phyloP scores from a whole-genome alignment of 2,329 filamentous ascomycete genomes.

The Amylocarpus encephaloides region DNA sequence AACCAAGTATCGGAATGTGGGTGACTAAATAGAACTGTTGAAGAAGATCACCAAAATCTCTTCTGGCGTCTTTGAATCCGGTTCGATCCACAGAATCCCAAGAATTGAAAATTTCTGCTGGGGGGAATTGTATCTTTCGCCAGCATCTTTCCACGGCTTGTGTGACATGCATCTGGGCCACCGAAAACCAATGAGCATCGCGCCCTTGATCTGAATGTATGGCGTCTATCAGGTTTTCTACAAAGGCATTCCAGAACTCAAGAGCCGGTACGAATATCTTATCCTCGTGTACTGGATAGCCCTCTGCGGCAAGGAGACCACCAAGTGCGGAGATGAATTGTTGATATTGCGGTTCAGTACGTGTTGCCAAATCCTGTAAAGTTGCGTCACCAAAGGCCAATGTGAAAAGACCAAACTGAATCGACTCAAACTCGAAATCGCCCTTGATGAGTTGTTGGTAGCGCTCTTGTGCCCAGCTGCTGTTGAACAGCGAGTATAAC shows the following conservation, averaged over 20 bases:
- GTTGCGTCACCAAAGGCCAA: slow-evolving; percentile 64
- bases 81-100: slow-evolving; percentile 67
- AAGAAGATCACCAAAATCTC: slow-evolving; percentile 73
- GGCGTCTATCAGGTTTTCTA: slow-evolving; percentile 59
- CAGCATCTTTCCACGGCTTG: slow-evolving; percentile 61
- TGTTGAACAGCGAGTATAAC: slow-evolving; percentile 54
- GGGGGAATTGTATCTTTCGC: slow-evolving; percentile 58
- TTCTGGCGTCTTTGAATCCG: slow-evolving; percentile 65
- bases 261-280: slow-evolving; percentile 65
- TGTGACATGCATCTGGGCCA: slow-evolving; percentile 53
- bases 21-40: slow-evolving; percentile 62
- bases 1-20: slow-evolving; percentile 48
- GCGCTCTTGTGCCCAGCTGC: slow-evolving; percentile 50
- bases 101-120: slow-evolving; percentile 46
- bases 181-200: slow-evolving; percentile 48
- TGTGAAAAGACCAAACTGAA: slow-evolving; percentile 61
- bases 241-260: slow-evolving; percentile 76
- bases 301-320: slow-evolving; percentile 58
- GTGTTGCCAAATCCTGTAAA: slow-evolving; percentile 52
- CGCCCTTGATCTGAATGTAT: slow-evolving; percentile 45
- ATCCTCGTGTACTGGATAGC: slow-evolving; percentile 65
- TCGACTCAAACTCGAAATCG: slow-evolving; percentile 56
- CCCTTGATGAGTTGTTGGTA: slow-evolving; percentile 51
- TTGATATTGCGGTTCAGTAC: slow-evolving; percentile 40
- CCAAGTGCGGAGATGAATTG: slow-evolving; percentile 53